Evolutionary conservation across 1,284 basidiomycete genomes (phyloP).

Genomic region (Papiliotrema fonsecae): DNA sequence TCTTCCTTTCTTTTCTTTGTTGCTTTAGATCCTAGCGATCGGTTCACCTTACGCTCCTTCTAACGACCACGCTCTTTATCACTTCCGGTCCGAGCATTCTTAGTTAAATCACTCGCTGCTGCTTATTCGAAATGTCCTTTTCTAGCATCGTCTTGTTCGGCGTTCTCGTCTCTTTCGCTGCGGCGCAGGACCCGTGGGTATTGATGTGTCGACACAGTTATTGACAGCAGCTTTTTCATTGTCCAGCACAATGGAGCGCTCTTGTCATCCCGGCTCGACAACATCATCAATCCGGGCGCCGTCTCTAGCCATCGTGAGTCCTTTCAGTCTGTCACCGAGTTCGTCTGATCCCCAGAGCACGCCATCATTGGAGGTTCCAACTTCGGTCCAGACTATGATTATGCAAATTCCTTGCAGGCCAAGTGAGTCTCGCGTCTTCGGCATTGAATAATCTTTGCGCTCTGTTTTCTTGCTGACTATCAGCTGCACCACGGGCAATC

Average conservation of each 20-base stretch:
- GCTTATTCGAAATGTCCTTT: background rate
- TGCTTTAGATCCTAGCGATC: background rate
- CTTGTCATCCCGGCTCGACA: conserved; percentile 10
- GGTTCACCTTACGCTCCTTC: background rate
- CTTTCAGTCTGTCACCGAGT: background rate
- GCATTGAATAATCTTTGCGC: background rate
- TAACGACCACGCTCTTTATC: background rate
- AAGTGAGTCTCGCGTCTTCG: conserved; percentile 3
- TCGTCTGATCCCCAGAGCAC: conserved; percentile 7
- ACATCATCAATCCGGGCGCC: conserved; percentile 15
- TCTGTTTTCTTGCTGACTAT: background rate
- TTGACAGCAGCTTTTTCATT: conserved; percentile 8
- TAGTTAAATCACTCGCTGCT: background rate
- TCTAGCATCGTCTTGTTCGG: background rate
- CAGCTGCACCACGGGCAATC: conserved; percentile 23
- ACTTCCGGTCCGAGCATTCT: background rate
- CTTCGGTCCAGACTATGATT: conserved; percentile 11
- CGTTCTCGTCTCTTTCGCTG: background rate
- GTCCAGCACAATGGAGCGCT: conserved; percentile 7
- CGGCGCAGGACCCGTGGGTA: background rate
- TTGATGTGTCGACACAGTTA: background rate
- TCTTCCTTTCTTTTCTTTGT: too few species aligned
- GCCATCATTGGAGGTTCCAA: conserved; percentile 13
- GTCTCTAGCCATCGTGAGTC: conserved; percentile 20
- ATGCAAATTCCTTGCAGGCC: conserved; percentile 6